A percentile compares a stretch with the other conserved stretches of the same genome.
Conservation (phyloP, 129 eudicot species). For the Flaveria bidentis region DNA sequence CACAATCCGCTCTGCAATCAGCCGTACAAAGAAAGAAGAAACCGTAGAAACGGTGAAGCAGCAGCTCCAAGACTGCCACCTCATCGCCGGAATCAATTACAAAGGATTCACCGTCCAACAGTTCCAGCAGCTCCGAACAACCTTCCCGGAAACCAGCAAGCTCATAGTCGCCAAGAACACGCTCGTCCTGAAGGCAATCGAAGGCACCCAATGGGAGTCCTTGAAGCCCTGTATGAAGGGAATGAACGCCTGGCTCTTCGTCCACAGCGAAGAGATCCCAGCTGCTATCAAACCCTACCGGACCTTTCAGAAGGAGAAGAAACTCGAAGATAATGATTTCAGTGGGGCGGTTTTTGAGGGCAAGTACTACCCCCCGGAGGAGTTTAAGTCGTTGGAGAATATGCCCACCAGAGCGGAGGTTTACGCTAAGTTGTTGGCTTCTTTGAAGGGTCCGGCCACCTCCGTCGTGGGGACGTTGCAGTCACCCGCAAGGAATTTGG, state of each 20-base stretch:
- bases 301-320: constrained; percentile 78
- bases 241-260: constrained; percentile 91
- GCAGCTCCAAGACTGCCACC: constrained; percentile 77
- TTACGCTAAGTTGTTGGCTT: constrained; percentile 64
- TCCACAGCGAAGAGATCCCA: constrained; percentile 84
- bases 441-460: constrained; percentile 71
- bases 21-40: constrained; percentile 88
- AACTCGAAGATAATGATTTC: constrained; percentile 74
- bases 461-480: constrained; percentile 82
- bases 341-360: constrained; percentile 91
- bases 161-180: constrained; percentile 86
- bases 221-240: constrained; percentile 91
- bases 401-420: constrained; percentile 87
- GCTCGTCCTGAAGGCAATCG: constrained; percentile 70
- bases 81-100: constrained; percentile 80
- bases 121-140: constrained; percentile 65
- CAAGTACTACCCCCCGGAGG: constrained; percentile 72
- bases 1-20: constrained; percentile 70
- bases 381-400: constrained; percentile 67
- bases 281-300: constrained; percentile 87
- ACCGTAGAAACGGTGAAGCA: constrained; percentile 73
- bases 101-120: constrained; percentile 86
- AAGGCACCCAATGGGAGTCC: constrained; percentile 78
- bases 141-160: constrained; percentile 62
- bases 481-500: constrained; percentile 83